phyloP scores from a whole-genome alignment of 2,329 filamentous ascomycete genomes.

The Chrysoporthe puriensis region DNA sequence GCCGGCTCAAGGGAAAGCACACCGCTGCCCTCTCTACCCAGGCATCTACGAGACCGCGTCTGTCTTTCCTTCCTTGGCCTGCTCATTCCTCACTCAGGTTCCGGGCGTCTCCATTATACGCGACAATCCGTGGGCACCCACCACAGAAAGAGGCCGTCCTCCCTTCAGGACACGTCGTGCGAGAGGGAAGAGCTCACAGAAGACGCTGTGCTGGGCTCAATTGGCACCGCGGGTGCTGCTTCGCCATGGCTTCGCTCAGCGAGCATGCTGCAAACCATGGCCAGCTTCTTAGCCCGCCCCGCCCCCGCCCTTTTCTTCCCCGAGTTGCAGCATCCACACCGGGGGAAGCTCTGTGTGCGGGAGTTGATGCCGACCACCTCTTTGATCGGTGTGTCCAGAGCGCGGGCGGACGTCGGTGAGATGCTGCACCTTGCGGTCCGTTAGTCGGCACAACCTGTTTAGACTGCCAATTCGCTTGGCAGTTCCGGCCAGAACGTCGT shows the following conservation, averaged over 20 bases:
- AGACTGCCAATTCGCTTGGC: background rate
- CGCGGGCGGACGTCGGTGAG: slow-evolving; percentile 5
- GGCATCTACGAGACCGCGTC: background rate
- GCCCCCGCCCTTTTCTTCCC: background rate
- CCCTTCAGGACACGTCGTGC: background rate
- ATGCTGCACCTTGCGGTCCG: background rate
- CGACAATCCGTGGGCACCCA: too few species aligned
- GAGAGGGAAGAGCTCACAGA: background rate
- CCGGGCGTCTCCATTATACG: too few species aligned
- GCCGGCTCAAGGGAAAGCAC: background rate
- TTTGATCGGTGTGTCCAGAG: background rate
- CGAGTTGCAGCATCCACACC: background rate
- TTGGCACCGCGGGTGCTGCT: background rate
- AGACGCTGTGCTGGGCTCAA: background rate
- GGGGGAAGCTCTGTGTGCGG: background rate
- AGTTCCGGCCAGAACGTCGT: background rate
- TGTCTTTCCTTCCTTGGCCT: background rate
- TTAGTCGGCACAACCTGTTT: background rate
- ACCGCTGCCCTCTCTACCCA: background rate
- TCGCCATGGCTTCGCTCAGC: background rate
- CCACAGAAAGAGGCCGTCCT: too few species aligned
- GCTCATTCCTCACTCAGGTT: too few species aligned
- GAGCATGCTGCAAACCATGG: background rate
- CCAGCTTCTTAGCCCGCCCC: background rate
- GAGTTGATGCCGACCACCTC: slow-evolving; percentile 1